Evolutionary conservation across 2,329 filamentous ascomycete genomes (phyloP).

Genomic region (Coniosporium tulheliwenetii): DNA sequence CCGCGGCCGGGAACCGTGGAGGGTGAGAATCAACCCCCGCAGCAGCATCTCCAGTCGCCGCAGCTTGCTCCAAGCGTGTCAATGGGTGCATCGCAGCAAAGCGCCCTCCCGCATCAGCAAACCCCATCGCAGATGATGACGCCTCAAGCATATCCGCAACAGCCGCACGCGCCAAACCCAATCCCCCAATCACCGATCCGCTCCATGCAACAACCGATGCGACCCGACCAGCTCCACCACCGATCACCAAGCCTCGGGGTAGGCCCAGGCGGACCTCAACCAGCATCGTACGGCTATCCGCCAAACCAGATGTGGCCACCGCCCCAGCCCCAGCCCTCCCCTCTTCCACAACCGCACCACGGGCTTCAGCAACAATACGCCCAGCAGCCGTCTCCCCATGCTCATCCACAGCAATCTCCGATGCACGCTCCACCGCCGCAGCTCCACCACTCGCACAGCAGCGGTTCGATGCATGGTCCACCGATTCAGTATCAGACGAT

Average conservation of each 20-base stretch:
- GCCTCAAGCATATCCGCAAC: slow-evolving; percentile 51
- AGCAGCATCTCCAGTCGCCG: slow-evolving; percentile 31
- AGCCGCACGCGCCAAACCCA: slow-evolving; percentile 54
- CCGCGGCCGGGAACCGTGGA: slow-evolving; percentile 23
- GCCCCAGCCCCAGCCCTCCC: slow-evolving; percentile 30
- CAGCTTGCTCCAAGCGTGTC: slow-evolving; percentile 43
- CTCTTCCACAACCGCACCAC: slow-evolving; percentile 28
- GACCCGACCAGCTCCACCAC: slow-evolving; percentile 47
- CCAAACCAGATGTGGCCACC: slow-evolving; percentile 33
- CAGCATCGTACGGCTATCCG: slow-evolving; percentile 28
- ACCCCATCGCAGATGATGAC: slow-evolving; percentile 47
- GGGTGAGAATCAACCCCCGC: slow-evolving; percentile 20
- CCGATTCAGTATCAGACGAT: slow-evolving; percentile 29
- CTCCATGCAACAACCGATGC: slow-evolving; percentile 45
- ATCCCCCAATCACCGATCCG: slow-evolving; percentile 61
- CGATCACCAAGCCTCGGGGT: slow-evolving; percentile 43
- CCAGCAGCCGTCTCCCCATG: slow-evolving; percentile 18
- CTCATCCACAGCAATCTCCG: slow-evolving; percentile 30
- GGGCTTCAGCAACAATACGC: slow-evolving; percentile 27
- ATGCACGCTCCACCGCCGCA: slow-evolving; percentile 30
- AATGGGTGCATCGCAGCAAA: slow-evolving; percentile 39
- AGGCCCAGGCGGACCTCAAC: slow-evolving; percentile 22
- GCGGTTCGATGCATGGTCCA: slow-evolving; percentile 24
- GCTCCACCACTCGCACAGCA: slow-evolving; percentile 27
- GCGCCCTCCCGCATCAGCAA: slow-evolving; percentile 39